These are phyloP conservation scores for Ustilago vetiveriae DNA, from an alignment of 1,284 basidiomycete species.

Conservation along the genomic window DNA sequence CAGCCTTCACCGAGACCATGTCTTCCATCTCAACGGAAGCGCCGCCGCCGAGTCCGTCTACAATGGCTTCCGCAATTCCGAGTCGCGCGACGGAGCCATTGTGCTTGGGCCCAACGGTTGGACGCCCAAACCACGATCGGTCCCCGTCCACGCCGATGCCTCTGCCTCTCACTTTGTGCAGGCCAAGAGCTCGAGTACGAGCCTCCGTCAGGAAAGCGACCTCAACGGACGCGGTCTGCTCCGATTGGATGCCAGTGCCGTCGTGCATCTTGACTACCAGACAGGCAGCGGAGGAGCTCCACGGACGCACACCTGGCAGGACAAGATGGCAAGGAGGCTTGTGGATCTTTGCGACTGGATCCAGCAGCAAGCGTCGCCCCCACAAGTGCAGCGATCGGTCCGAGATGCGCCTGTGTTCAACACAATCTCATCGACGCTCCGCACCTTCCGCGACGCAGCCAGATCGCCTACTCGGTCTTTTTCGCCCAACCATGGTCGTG, in stretches of 20 bases:
- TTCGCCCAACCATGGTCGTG: conserved; percentile 21
- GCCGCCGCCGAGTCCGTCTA: conserved; percentile 2
- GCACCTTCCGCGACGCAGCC: conserved; percentile 27
- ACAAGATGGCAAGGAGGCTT: conserved; percentile 42
- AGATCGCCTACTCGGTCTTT: conserved; percentile 31
- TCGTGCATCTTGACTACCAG: conserved; percentile 64
- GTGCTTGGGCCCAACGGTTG: conserved; percentile 63
- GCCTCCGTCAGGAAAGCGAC: conserved; percentile 4
- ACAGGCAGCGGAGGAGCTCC: conserved; percentile 1
- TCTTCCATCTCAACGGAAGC: conserved; percentile 14
- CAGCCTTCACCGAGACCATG: conserved; percentile 72
- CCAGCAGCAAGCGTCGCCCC: conserved; percentile 57
- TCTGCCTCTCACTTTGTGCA: conserved; percentile 29
- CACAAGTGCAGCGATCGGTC: not conserved
- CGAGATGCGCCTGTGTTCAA: conserved; percentile 17
- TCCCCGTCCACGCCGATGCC: conserved; percentile 26
- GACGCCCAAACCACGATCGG: conserved; percentile 42
- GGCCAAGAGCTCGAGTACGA: conserved; percentile 13
- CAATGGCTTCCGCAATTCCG: conserved; percentile 17
- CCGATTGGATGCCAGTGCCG: conserved; percentile 41
- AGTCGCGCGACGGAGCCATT: conserved; percentile 34
- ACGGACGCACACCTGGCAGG: conserved; percentile 5
- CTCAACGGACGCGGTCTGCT: conserved; percentile 13
- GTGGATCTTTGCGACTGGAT: conserved; percentile 66
- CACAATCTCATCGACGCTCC: conserved; percentile 17